Base-by-base conservation (phyloP, 2,329 filamentous ascomycete genomes). In the Penicillium italicum region DNA sequence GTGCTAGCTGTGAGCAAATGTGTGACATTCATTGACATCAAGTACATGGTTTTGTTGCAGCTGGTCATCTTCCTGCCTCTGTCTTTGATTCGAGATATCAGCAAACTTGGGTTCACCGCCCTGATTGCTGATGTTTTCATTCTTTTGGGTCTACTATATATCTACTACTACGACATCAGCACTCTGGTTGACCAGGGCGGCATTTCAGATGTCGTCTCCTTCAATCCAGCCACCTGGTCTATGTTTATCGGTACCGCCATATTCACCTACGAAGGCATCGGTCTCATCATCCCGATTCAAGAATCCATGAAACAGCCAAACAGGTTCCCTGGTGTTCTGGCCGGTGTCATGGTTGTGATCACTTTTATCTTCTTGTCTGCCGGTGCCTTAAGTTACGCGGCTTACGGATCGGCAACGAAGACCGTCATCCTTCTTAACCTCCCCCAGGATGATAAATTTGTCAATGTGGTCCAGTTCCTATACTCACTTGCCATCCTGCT, bases 241-340 rank as follows among this genome's bases (percentile, higher is more conserved):
- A 82, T 99, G 5, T 97, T 99, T 73, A 99, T 99, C 66, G 95
- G 94, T 59, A 99, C 95, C 0, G 94, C 95, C 28, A 97, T 99
- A 71, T 99, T 99, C 77, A 97, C 94, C 0, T 99, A 97, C 69
- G 94, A 99, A 72, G 94, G 94, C 28, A 95, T 99, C 58, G 95
- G 94, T 12, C 84, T 99, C 46, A 95, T 99, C 73, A 97, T 99
- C 60, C 94, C 95, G 0, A 97, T 99, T 57, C 95, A 99, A 74
- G 92, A 95, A 68, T 95, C 92, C 22, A 99, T 99, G 94, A 89
- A 87, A 70, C 81, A 92, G 40, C 95, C 93, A 0, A 80, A 86
- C 62, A 93, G 96, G 72, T 99, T 99, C 74, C 91, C 94, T 44
- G 83, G 84, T 57, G 93, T 99, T 45, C 85, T 99, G 62, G 88